A percentile compares a stretch with the other conserved stretches of the same genome.
phyloP scores from a whole-genome alignment of 164 flowering plant species.

The Liquidambar formosana region DNA sequence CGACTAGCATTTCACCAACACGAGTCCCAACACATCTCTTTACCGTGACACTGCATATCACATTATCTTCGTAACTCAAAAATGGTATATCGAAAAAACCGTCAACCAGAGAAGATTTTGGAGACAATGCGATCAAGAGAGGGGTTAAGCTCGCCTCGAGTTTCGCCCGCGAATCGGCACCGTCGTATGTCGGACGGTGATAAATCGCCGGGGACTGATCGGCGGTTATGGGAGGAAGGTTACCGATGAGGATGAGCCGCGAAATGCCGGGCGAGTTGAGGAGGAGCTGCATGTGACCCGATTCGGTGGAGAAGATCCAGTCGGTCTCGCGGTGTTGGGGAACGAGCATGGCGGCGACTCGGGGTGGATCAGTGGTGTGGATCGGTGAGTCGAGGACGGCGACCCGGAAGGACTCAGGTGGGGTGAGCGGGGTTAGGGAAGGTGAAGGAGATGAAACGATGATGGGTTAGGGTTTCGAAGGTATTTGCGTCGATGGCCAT shows the following conservation, averaged over 20 bases:
- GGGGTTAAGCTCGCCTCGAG: slow-evolving; percentile 45
- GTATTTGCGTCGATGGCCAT: slow-evolving; percentile 50
- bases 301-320: slow-evolving; percentile 81
- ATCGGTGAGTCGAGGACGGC: slow-evolving; percentile 69
- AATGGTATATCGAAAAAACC: slow-evolving; percentile 52
- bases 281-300: slow-evolving; percentile 81
- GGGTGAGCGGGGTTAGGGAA: slow-evolving; percentile 46
- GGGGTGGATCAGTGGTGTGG: slow-evolving; percentile 27
- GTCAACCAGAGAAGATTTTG: slow-evolving; percentile 34
- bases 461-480: slow-evolving; percentile 66
- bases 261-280: slow-evolving; percentile 47
- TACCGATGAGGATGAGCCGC: slow-evolving; percentile 68
- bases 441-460: slow-evolving; percentile 73
- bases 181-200: slow-evolving; percentile 10
- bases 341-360: slow-evolving; percentile 73
- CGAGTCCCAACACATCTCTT: slow-evolving; percentile 45
- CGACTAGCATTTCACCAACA: slow-evolving; percentile 84
- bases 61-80: slow-evolving; percentile 61
- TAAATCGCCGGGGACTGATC: slow-evolving; percentile 6
- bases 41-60: slow-evolving; percentile 43
- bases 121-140: slow-evolving; percentile 55
- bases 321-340: slow-evolving; percentile 71
- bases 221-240: slow-evolving; percentile 32
- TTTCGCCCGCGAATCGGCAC: background rate
- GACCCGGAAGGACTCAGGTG: slow-evolving; percentile 38